phyloP scores from a whole-genome alignment of 345 rosid genomes.

The Salix exigua region DNA sequence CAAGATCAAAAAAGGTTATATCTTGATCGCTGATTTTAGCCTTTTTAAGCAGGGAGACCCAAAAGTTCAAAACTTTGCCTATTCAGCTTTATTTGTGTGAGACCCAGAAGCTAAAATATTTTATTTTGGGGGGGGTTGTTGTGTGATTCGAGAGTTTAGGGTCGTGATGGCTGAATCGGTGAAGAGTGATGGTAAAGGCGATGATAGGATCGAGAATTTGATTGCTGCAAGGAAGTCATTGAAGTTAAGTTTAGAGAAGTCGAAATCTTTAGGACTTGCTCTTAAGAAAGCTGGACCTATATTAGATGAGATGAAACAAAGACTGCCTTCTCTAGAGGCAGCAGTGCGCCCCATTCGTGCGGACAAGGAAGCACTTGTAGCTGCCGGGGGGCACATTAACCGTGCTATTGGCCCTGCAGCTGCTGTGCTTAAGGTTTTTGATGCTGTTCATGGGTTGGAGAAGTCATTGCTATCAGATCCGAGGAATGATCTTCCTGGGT shows the following conservation, averaged over 20 bases:
- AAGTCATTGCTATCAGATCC: conserved; percentile 86
- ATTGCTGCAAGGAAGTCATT: conserved; percentile 63
- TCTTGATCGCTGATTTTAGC: conserved; percentile 3
- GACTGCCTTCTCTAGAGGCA: conserved; percentile 73
- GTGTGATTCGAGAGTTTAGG: conserved; percentile 19
- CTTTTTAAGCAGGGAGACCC: neutral
- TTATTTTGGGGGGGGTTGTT: neutral
- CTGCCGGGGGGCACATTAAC: conserved; percentile 90
- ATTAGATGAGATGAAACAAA: conserved; percentile 67
- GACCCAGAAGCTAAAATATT: conserved; percentile 12
- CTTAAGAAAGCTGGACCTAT: conserved; percentile 68
- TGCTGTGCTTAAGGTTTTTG: conserved; percentile 95
- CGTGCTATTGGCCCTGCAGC: conserved; percentile 99
- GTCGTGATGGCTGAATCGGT: conserved; percentile 45
- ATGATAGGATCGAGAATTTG: conserved; percentile 42
- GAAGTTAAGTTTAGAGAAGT: conserved; percentile 75
- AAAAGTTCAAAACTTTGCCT: neutral
- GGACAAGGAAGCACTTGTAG: conserved; percentile 74
- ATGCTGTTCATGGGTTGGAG: conserved; percentile 95
- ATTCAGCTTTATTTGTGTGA: neutral
- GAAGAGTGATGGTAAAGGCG: conserved; percentile 10
- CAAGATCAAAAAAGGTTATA: neutral
- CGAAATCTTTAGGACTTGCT: conserved; percentile 54
- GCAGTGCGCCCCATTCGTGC: conserved; percentile 92
- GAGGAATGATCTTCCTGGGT: conserved; percentile 68